Base-by-base conservation (phyloP, 139 green algal species). In the Haematococcus lacustris region DNA sequence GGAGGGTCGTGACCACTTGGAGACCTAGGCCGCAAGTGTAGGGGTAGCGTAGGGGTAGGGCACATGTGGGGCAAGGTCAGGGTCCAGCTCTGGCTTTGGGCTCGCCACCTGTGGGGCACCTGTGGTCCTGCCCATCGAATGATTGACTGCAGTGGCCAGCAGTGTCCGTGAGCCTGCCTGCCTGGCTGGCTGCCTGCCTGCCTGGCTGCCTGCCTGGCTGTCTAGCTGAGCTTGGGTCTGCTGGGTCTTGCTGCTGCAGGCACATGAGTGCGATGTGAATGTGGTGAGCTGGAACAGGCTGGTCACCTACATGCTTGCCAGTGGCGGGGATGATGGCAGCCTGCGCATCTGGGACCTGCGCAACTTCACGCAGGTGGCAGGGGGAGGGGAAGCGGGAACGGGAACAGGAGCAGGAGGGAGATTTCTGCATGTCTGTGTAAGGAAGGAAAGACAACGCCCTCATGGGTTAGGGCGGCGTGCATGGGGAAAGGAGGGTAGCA, bases 301-400 rank as follows among this genome's bases (percentile, higher is more conserved):
- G 43, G 90, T 96, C 35, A 85, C 79, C 3, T 96, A 93, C 86
- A 99, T 98, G 92, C 73, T 99, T 57, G 47, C 13, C 13, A 57
- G 47, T 57, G 47, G 47, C 47, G 47, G 21, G 47, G 21, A 57
- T 57, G 47, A 57, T 57, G 47, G 13, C 47, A 68, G 68, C 17
- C 74, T 99, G 40, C 78, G 87, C 3, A 93, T 99, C 23, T 98
- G 95, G 95, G 95, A 99, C 84, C 80, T 99, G 75, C 85, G 95
- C 3, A 73, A 68, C 37, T 93, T 98, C 69, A 69, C 53, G 38
- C 51, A 40, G 65, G 60, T 65, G 70, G 1, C n/a, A n/a, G n/a
- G n/a, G n/a, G n/a, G n/a, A n/a, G n/a, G n/a, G n/a, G n/a, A n/a
- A n/a, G n/a, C 47, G 13, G 47, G 47, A 21, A 21, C 47, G 21